Base-by-base conservation (phyloP, 345 rosid species). In the Melastoma malabathricum region DNA sequence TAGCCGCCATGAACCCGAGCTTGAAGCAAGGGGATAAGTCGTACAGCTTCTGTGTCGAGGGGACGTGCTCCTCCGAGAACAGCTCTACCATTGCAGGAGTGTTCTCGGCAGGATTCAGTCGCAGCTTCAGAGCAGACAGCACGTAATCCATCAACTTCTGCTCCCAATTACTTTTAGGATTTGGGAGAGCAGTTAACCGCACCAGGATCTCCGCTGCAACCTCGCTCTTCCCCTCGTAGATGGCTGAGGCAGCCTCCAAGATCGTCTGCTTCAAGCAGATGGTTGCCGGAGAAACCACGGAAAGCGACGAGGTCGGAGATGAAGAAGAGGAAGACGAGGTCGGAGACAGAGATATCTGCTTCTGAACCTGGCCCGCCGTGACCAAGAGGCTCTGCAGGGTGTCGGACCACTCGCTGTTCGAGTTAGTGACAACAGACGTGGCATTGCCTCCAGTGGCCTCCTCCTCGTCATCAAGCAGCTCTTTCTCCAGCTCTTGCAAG, bases 381-480 rank as follows among this genome's bases (percentile, higher is more conserved):
- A 34, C 12, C 41, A 77, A 75, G 72, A 83, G 75, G 64, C 61
- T 73, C 51, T 78, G 88, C 20, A 89, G 69, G 1, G 90, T 69
- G 31, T 82, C 85, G 0, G 76, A 77, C 95, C 95, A 82, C 64
- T 89, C 95, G 68, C 75, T 83, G 63, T 76, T 79, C 3, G 75
- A 38, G 55, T 71, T 73, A 1, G 94, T 86, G 47, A 86, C 73
- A 29, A 71, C 95, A 0, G 95, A 86, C 31, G 68, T 84, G 19
- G 70, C 79, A 47, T 84, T 88, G n/a, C 70, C 79, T 22, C 68
- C 84, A 1, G 66, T 78, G 2, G 65, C 77, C 22, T 73, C 77
- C 16, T 78, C 79, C 71, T 77, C 58, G 47, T 84, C 92, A 50
- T 81, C 86, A 0, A 86, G 64, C 17, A 89, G 82, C 64, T 73